Evolutionary conservation across 208 protist species (phyloP).

Genomic region (Trypanosoma rangeli): DNA sequence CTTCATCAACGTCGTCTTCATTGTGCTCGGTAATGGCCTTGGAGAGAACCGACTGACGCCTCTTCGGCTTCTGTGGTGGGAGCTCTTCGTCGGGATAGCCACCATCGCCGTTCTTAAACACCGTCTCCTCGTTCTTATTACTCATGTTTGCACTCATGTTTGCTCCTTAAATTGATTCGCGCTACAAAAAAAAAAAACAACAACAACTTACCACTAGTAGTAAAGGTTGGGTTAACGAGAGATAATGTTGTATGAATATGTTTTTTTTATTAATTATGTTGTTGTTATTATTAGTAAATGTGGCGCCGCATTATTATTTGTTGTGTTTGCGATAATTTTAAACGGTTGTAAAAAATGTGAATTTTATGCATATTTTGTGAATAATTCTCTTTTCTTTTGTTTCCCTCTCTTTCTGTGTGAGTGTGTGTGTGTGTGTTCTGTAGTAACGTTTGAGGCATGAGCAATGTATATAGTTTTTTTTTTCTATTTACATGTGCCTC

Average conservation of each 20-base stretch:
- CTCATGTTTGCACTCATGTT: background rate
- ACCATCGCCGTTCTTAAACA: background rate
- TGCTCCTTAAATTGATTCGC: too few relatives aligned
- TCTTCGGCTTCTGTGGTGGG: constrained; percentile 53
- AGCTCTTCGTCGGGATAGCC: constrained; percentile 29
- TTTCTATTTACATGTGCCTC: background rate
- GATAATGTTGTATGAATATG: background rate
- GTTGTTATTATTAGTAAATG: too few relatives aligned
- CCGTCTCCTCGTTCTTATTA: background rate
- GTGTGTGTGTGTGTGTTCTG: too few relatives aligned
- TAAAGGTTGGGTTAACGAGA: too few relatives aligned
- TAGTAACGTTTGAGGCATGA: too few relatives aligned
- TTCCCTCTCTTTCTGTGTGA: too few relatives aligned
- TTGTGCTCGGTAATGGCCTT: constrained; percentile 76
- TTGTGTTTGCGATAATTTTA: too few relatives aligned
- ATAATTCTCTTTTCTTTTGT: too few relatives aligned
- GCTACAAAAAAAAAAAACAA: too few relatives aligned
- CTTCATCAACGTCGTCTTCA: constrained; percentile 19
- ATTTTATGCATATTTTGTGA: too few relatives aligned
- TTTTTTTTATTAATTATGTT: background rate
- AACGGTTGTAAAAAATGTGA: background rate
- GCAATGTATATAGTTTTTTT: constrained; percentile 1
- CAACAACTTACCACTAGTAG: background rate
- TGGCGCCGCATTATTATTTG: too few relatives aligned
- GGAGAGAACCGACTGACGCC: constrained; percentile 68